Base-by-base conservation (phyloP, 2,329 filamentous ascomycete genomes). In the Lasiodiplodia sp. region DNA sequence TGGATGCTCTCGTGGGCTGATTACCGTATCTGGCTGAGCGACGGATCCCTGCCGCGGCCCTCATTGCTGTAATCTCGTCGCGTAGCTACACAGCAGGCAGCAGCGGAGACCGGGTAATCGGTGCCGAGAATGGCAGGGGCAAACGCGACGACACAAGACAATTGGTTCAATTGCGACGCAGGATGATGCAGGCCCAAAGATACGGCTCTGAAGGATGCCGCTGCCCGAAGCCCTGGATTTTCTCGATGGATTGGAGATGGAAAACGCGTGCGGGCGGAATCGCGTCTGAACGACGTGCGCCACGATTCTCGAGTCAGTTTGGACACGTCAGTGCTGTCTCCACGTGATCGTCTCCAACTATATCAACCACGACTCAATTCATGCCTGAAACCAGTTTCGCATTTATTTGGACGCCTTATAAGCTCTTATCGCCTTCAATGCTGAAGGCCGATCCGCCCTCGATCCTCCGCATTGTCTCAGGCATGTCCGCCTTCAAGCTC, bases 11-110 rank as follows among this genome's bases (percentile, higher is more conserved):
- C n/a, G 21, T 60, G 37, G 40, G 18, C 12, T 44, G 28, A 14
- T 63, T 63, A 63, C 58, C 58, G 58, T 63, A 63, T 63, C 58
- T 63, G 38, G 58, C 58, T 12, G 58, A 49, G 25, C 58, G 58
- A 18, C 58, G 58, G 14, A 63, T 25, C 18, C 44, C 44, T 21
- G 58, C 58, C 47, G 40, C 21, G 16, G 58, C 23, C 58, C 40
- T 63, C 58, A 63, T 63, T 51, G 25, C 1, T 11, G 55, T 2
- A 52, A 25, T 52, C 49, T 25, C 12, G 25, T 57, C 55, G 23
- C 55, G 55, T 57, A 56, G 40, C 40, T 44, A 18, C 40, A 56
- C 53, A 53, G 28, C 51, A 28, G 7, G n/a, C 21, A n/a, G 55
- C 55, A 12, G 34, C 55, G 18, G 10, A 38, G 55, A 40, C 14